A percentile compares a stretch with the other conserved stretches of the same genome.
phyloP scores from a whole-genome alignment of 164 flowering plant species.

The Berberis thunbergii region DNA sequence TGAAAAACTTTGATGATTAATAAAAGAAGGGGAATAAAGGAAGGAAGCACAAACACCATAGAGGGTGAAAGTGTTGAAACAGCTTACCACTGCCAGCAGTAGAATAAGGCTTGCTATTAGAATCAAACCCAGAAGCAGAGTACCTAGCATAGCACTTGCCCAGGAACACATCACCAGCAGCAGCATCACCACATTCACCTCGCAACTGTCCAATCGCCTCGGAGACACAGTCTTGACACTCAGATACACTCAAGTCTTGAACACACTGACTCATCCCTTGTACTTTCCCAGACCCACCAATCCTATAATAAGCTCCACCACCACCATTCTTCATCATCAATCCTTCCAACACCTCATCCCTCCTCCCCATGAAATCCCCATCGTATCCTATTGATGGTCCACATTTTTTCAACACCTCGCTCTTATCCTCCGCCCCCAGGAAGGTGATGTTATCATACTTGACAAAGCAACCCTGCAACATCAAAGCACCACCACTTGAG shows the following conservation, averaged over 20 bases:
- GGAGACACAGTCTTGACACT: slow-evolving; percentile 67
- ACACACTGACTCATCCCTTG: slow-evolving; percentile 83
- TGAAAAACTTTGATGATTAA: too few relatives aligned
- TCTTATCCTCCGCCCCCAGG: slow-evolving; percentile 71
- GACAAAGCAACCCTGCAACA: slow-evolving; percentile 66
- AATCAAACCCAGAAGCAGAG: slow-evolving; percentile 25
- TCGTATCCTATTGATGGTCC: slow-evolving; percentile 50
- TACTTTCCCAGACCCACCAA: slow-evolving; percentile 49
- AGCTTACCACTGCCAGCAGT: slow-evolving; percentile 24
- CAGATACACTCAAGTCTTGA: slow-evolving; percentile 55
- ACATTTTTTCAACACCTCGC: slow-evolving; percentile 65
- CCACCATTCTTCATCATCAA: slow-evolving; percentile 8
- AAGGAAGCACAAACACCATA: slow-evolving; percentile 16
- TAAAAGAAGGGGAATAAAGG: background rate
- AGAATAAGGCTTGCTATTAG: slow-evolving; percentile 10
- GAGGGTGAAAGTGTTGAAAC: slow-evolving; percentile 3
- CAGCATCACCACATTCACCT: slow-evolving; percentile 48
- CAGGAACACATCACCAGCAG: slow-evolving; percentile 69
- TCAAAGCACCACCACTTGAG: slow-evolving; percentile 59
- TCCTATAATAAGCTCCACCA: slow-evolving; percentile 43
- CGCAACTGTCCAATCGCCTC: slow-evolving; percentile 57
- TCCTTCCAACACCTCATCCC: slow-evolving; percentile 53
- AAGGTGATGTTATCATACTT: slow-evolving; percentile 68
- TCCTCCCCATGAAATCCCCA: slow-evolving; percentile 22
- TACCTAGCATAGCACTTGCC: slow-evolving; percentile 82